Base-by-base conservation (phyloP, 2,329 filamentous ascomycete species). In the Pseudogymnoascus sp. region DNA sequence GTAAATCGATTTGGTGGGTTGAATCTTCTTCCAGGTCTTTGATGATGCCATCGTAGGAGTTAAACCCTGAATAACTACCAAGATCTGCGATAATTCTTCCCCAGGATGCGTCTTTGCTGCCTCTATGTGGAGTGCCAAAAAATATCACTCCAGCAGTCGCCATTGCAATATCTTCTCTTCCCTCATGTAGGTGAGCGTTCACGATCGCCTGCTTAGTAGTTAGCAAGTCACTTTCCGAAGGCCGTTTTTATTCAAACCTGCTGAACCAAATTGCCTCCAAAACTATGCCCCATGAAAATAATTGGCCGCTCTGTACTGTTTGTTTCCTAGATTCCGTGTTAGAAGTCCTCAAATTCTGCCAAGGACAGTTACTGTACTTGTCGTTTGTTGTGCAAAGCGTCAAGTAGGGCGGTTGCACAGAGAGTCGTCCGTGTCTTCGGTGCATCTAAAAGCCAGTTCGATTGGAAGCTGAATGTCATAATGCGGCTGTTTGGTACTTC, bases 231-330 rank as follows among this genome's bases (percentile, higher is more conserved):
- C 42, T 46, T 46, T 14, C 42, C 5, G 2, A 25, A 11, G 42
- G 42, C 10, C 21, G 21, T 23, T 46, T 23, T 14, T 23, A 46
- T 23, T 14, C 42, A 46, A 46, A 68, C 69, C 62, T 65, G 64
- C 59, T 70, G 70, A 14, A 70, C 67, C 31, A 70, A 60, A 36
- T 70, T 70, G 23, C 69, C 69, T 21, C 69, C 69, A 34, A 70
- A 63, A 59, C 67, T 69, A 63, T 70, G 69, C 4, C 69, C 67
- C 25, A 70, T 66, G 62, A 70, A 71, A 21, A 69, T 68, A 59
- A 70, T 70, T 4, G 69, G 69, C 53, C 69, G 66, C 37, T 66
- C 65, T 21, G 64, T 65, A 11, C 64, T 50, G n/a, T 61, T 66
- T n/a, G 66, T 66, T n/a, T 65, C 65, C 37, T 70, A 66, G 1